phyloP scores from a whole-genome alignment of 257 asterid genomes.

The Solanum etuberosum region DNA sequence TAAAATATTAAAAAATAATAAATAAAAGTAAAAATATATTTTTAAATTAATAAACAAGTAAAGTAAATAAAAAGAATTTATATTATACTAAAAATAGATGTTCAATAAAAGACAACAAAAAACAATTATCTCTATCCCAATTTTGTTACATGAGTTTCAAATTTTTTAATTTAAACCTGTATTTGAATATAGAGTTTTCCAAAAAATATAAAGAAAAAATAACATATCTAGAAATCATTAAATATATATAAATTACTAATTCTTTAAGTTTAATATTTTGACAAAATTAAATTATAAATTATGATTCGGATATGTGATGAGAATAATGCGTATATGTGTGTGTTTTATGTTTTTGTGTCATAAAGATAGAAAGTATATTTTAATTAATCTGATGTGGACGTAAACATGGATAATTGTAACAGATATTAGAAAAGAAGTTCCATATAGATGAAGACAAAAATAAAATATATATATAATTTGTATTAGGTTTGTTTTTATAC shows the following conservation, averaged over 20 bases:
- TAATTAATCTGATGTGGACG: background rate
- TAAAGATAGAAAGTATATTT: too few relatives aligned
- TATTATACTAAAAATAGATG: background rate
- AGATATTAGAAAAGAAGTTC: background rate
- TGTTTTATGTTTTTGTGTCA: too few relatives aligned
- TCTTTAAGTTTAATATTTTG: too few relatives aligned
- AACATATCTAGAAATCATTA: too few relatives aligned
- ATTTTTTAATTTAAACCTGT: too few relatives aligned
- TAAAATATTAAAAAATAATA: too few relatives aligned
- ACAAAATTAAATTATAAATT: too few relatives aligned
- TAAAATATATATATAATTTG: background rate
- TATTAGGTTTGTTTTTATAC: background rate
- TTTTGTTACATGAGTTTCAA: background rate
- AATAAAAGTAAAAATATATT: too few relatives aligned
- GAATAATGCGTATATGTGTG: background rate
- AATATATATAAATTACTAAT: too few relatives aligned
- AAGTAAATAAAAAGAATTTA: background rate
- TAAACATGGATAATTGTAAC: background rate
- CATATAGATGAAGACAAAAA: background rate
- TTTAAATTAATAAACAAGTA: too few relatives aligned
- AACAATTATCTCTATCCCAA: background rate
- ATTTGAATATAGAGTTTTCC: too few relatives aligned
- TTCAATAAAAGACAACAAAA: background rate
- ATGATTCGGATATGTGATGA: background rate
- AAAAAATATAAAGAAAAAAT: too few relatives aligned